Conservation (phyloP, 2,329 filamentous ascomycete species). For the Diplodia scrobiculata region DNA sequence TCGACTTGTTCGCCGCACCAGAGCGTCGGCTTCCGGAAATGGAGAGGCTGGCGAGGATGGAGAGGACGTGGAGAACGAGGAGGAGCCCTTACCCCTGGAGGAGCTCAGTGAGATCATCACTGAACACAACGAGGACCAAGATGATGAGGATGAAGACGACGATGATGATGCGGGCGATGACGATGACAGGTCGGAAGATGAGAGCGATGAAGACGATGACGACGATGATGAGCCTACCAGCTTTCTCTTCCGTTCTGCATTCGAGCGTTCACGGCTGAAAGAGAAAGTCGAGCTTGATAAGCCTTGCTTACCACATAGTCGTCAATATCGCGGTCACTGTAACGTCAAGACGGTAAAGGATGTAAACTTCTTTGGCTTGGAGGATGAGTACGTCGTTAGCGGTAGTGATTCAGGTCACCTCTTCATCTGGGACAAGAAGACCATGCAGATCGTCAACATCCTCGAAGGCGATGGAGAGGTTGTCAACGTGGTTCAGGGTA, state of each 20-base stretch:
- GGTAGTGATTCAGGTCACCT: slow-evolving; percentile 67
- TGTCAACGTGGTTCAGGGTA: slow-evolving; percentile 69
- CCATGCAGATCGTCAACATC: slow-evolving; percentile 63
- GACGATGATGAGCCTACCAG: slow-evolving; percentile 41
- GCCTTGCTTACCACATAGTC: slow-evolving; percentile 59
- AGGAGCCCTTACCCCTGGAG: slow-evolving; percentile 21
- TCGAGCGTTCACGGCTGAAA: slow-evolving; percentile 51
- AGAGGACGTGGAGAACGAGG: slow-evolving; percentile 35
- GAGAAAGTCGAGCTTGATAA: slow-evolving; percentile 58
- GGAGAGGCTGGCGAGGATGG: background rate
- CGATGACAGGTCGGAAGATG: slow-evolving; percentile 37
- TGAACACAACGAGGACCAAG: slow-evolving; percentile 34
- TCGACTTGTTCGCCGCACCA: slow-evolving; percentile 3
- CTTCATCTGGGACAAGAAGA: slow-evolving; percentile 70
- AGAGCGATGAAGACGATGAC: slow-evolving; percentile 39
- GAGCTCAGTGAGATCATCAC: slow-evolving; percentile 33
- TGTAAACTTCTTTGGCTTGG: slow-evolving; percentile 66
- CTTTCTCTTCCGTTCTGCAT: slow-evolving; percentile 53
- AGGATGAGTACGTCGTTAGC: slow-evolving; percentile 69
- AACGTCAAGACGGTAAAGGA: slow-evolving; percentile 70
- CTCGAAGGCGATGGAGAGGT: slow-evolving; percentile 68
- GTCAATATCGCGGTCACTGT: slow-evolving; percentile 64
- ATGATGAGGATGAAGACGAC: slow-evolving; percentile 40
- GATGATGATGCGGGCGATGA: slow-evolving; percentile 38
- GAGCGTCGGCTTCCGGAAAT: background rate